These are phyloP conservation scores for Rhizophagus prolifer DNA, from an alignment of 192 early-diverging fungal species.

Conservation along the genomic window DNA sequence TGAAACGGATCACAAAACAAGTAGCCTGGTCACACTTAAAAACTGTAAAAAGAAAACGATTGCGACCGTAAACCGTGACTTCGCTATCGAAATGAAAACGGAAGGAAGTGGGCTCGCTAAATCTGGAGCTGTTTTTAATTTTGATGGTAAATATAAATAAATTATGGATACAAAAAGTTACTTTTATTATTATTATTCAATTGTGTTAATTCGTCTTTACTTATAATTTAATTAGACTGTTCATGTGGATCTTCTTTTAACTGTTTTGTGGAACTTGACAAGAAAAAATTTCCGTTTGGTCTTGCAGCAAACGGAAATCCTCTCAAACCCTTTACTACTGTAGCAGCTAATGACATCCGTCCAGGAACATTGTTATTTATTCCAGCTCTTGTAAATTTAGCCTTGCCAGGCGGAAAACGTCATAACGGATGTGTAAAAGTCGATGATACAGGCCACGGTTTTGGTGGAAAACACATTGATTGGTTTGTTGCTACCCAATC, in stretches of 20 bases:
- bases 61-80: background rate
- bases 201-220: background rate
- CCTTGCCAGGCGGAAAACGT: slow-evolving; percentile 35
- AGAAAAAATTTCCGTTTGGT: background rate
- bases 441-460: slow-evolving; percentile 39
- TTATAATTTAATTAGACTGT: slow-evolving; percentile 3
- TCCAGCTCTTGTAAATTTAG: slow-evolving; percentile 34
- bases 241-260: background rate
- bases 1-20: slow-evolving; percentile 7
- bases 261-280: background rate
- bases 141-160: background rate
- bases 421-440: slow-evolving; percentile 49
- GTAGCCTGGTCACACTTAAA: background rate
- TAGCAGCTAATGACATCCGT: slow-evolving; percentile 41
- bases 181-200: no score
- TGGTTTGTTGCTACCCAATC: slow-evolving; percentile 23
- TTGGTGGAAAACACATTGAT: slow-evolving; percentile 37
- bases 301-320: background rate
- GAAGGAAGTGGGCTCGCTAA: background rate
- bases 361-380: slow-evolving; percentile 39
- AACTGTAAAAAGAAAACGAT: background rate
- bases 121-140: slow-evolving; percentile 1
- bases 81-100: background rate
- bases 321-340: slow-evolving; percentile 41
- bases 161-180: background rate